phyloP scores from a whole-genome alignment of 176 grass and related monocot genomes.

The Oryza meyeriana region DNA sequence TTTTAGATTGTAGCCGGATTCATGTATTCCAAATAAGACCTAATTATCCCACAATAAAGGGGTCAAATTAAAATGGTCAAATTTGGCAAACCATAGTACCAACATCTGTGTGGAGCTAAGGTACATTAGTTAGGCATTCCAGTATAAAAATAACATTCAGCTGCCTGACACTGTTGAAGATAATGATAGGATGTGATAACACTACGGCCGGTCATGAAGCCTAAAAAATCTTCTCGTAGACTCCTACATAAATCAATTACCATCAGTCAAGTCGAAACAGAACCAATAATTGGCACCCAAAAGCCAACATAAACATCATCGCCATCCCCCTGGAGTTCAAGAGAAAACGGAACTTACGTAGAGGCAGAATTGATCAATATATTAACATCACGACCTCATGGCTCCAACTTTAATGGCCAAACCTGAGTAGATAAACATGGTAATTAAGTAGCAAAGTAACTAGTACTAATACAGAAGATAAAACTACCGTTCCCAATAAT shows the following conservation, averaged over 20 bases:
- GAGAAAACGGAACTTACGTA: background rate
- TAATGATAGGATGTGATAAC: background rate
- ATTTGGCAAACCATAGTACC: background rate
- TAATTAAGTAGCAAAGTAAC: background rate
- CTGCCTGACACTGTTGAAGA: background rate
- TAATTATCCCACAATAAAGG: too few species aligned
- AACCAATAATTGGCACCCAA: background rate
- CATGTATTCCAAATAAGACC: too few species aligned
- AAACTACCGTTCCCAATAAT: background rate
- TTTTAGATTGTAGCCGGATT: too few species aligned
- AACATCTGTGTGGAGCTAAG: background rate
- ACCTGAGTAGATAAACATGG: constrained; percentile 24
- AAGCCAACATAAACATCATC: background rate
- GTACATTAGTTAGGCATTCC: background rate
- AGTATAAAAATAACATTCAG: background rate
- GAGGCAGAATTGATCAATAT: background rate
- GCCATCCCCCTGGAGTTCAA: background rate
- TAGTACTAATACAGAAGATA: background rate
- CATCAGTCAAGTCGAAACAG: background rate
- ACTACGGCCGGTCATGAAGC: background rate
- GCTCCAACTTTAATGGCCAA: background rate
- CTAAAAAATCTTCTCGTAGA: background rate
- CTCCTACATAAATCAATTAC: background rate
- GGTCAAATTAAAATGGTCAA: too few species aligned
- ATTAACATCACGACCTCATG: background rate